Conservation (phyloP, 179 eudicot genomes). For the Beta corolliflora region DNA sequence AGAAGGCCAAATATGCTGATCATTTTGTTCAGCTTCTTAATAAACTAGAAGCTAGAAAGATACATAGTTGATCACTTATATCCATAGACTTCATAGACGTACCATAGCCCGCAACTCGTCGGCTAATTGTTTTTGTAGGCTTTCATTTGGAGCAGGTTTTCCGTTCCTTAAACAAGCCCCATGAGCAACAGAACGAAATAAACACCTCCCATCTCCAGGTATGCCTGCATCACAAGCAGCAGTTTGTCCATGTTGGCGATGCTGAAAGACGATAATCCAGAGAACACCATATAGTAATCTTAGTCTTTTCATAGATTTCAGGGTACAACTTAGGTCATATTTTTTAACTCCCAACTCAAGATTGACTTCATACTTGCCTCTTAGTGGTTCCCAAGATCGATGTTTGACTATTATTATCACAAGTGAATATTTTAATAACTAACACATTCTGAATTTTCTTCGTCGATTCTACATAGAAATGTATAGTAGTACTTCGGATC, state of each 20-base stretch:
- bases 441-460: too few species aligned
- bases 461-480: too few species aligned
- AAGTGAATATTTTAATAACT: too few species aligned
- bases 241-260: constrained; percentile 11
- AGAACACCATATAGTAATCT: background rate
- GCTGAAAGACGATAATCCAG: background rate
- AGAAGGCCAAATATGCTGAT: background rate
- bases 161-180: constrained; percentile 86
- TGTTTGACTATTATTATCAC: too few species aligned
- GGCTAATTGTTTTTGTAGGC: constrained; percentile 74
- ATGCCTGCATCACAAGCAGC: constrained; percentile 52
- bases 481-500: too few species aligned
- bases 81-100: constrained; percentile 26
- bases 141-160: constrained; percentile 73
- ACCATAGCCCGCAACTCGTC: constrained; percentile 86
- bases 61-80: background rate
- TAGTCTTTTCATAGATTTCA: background rate
- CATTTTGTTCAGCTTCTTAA: background rate
- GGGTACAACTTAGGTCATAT: background rate
- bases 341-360: background rate
- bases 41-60: background rate
- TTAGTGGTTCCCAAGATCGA: too few species aligned
- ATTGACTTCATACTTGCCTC: too few species aligned
- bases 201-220: constrained; percentile 98
- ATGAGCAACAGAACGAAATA: constrained; percentile 95